Base-by-base conservation (phyloP, 2,329 filamentous ascomycete species). In the Xylariaceae sp. region DNA sequence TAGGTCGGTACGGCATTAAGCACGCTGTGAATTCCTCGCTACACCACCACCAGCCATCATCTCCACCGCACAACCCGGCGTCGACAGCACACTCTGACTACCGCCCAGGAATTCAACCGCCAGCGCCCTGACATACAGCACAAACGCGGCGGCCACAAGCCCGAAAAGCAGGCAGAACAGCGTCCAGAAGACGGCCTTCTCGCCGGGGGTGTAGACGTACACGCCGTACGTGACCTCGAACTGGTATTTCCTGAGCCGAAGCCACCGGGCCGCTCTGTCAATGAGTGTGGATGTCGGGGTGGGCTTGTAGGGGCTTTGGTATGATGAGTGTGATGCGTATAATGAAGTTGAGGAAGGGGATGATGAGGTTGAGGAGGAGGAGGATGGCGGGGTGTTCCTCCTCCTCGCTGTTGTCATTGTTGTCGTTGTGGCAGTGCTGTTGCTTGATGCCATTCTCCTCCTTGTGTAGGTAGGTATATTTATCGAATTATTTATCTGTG, bases 181-280 rank as follows among this genome's bases (percentile, higher is more conserved):
- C 2, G 79, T 78, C 64, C 86, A 88, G 69, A 88, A 86, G 52
- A 86, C 77, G 59, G 85, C 78, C 57, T 86, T 86, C 64, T 88
- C 84, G 4, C 77, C 82, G 0, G 82, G 78, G 2, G 83, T 88
- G 40, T 85, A 73, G 79, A 88, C 88, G 67, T 88, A 88, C 11
- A 88, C 69, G 13, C 82, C 78, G 61, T 86, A 85, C 1, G 84
- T 88, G 53, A 88, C 84, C 65, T 88, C 83, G 63, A 88, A 87
- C 63, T 87, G 84, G 66, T 88, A 88, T 52, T 81, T 77, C 67
- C 88, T 88, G 56, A 83, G 72, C 56, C 81, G 80, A 39, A 86
- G 67, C 81, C 83, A 87, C 55, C 75, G 74, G 38, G 81, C 66
- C 38, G 85, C 56, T 9, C 52, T 38, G 16, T 54, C 46, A 5